These are phyloP conservation scores for Pythium aquatile DNA, from an alignment of 352 stramenopile species.

Conservation along the genomic window DNA sequence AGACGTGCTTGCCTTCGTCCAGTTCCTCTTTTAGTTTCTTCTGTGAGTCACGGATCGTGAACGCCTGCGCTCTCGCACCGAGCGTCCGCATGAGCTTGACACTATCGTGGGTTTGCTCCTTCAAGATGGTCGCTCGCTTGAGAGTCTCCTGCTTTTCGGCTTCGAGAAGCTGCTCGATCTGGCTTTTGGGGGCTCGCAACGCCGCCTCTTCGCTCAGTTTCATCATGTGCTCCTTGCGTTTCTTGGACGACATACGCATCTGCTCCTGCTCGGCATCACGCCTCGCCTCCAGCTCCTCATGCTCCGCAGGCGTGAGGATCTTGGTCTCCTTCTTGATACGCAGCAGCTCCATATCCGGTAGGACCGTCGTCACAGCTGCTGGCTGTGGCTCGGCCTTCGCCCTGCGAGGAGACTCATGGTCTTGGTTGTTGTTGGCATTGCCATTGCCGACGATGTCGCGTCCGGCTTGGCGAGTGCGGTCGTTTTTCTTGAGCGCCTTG, in stretches of 20 bases:
- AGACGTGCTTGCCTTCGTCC: constrained; percentile 79
- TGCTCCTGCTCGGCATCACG: constrained; percentile 57
- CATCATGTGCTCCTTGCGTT: constrained; percentile 81
- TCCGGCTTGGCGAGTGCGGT: constrained; percentile 60
- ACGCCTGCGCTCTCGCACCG: constrained; percentile 87
- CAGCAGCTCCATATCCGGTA: constrained; percentile 44
- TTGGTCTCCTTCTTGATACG: constrained; percentile 70
- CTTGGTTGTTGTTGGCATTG: constrained; percentile 26
- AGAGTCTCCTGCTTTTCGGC: constrained; percentile 64
- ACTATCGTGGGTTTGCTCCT: constrained; percentile 85
- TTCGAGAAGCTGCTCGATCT: constrained; percentile 78
- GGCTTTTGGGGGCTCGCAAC: constrained; percentile 60
- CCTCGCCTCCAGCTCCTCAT: constrained; percentile 56
- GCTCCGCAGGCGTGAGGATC: constrained; percentile 52
- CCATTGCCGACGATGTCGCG: constrained; percentile 39
- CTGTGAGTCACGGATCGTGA: constrained; percentile 95
- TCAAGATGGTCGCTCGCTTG: constrained; percentile 48
- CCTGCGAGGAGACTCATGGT: constrained; percentile 16
- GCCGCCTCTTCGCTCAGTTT: constrained; percentile 63
- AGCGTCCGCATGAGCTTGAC: constrained; percentile 95
- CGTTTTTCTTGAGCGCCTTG: constrained; percentile 43
- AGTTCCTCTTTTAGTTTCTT: constrained; percentile 63
- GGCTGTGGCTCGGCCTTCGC: constrained; percentile 14
- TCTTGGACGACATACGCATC: constrained; percentile 56
- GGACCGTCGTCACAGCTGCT: constrained; percentile 22